Percentiles rank a stretch among this genome's conserved stretches.
Conservation (phyloP, 192 early-diverging fungal species). For the Phycomyces nitens region DNA sequence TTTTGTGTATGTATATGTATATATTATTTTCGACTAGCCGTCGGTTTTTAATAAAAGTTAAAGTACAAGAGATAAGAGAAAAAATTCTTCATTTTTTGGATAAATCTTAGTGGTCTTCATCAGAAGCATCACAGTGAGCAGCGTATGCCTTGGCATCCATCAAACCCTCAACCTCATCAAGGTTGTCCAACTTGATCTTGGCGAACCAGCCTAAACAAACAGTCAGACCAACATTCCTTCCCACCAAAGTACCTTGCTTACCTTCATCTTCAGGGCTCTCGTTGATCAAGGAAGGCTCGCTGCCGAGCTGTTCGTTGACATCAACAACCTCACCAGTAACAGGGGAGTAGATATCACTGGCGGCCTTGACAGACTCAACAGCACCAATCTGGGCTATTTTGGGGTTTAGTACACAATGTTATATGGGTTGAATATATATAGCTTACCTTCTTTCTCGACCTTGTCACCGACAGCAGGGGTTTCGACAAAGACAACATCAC, state of each 20-base stretch:
- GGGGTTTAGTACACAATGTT: background rate
- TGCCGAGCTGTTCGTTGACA: conserved; percentile 63
- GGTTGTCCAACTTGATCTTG: conserved; percentile 77
- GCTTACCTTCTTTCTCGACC: conserved; percentile 61
- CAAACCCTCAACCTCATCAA: conserved; percentile 67
- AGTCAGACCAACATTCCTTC: background rate
- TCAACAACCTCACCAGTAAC: conserved; percentile 78
- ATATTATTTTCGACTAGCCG: too few species aligned
- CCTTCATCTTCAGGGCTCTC: conserved; percentile 66
- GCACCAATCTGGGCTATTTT: conserved; percentile 68
- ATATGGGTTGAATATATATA: background rate
- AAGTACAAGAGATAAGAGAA: background rate
- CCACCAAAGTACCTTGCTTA: conserved; percentile 27
- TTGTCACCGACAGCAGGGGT: conserved; percentile 65
- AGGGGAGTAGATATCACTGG: conserved; percentile 88
- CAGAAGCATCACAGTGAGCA: conserved; percentile 41
- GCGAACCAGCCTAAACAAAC: conserved; percentile 77
- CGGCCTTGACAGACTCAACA: conserved; percentile 95
- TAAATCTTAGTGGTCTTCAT: conserved; percentile 27
- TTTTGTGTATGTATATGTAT: too few species aligned
- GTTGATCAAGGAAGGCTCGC: conserved; percentile 81
- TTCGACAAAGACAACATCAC: conserved; percentile 94
- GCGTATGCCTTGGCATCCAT: conserved; percentile 71
- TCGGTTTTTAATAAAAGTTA: background rate
- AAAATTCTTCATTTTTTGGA: background rate